Base-by-base conservation (phyloP, 805 yeast species). In the Wickerhamomyces queroliae region DNA sequence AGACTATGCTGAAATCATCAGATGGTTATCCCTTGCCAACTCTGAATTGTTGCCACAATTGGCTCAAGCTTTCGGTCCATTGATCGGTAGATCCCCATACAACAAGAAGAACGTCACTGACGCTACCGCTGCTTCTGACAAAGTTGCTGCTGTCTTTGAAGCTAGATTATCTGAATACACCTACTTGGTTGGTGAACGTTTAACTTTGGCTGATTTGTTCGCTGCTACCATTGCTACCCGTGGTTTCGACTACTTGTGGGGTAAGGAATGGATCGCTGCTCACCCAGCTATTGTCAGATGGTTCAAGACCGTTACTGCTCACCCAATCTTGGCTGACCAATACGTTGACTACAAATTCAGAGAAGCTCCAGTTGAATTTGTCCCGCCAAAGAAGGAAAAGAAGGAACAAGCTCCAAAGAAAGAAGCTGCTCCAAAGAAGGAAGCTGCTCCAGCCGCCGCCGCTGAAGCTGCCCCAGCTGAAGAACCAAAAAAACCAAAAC, bases 21-120 rank as follows among this genome's bases (percentile, higher is more conserved):
- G 70, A 66, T 89, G 95, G 95, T 55, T 80, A 61, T 85, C 95
- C 3, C 67, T 85, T 51, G 70, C 79, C 61, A 86, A 83, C 72
- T 55, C 75, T 52, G 96, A 90, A 53, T 52, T 83, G 42, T 59
- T 82, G 49, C 54, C 67, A 35, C 53, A 63, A 42, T 52, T 71
- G 38, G 73, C 74, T 42, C 53, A 48, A 28, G 75, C 76, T 48
- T 76, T 86, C 64, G 59, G 61, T 43, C 83, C 88, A 51, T 58
- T 83, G 40, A 55, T 63, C 35, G 96, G 96, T 55, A 63, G 58
- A 38, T 60, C 48, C 39, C 90, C 95, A 48, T 87, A 77, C 81
- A 81, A 84, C 83, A 83, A 84, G 77, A 82, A 80, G 41, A 56
- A 46, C 36, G 75, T 74, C 44, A 84, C 81, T 42, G 70, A 66